phyloP scores from a whole-genome alignment of 495 filamentous ascomycete genomes.

The Rusavskia elegans region DNA sequence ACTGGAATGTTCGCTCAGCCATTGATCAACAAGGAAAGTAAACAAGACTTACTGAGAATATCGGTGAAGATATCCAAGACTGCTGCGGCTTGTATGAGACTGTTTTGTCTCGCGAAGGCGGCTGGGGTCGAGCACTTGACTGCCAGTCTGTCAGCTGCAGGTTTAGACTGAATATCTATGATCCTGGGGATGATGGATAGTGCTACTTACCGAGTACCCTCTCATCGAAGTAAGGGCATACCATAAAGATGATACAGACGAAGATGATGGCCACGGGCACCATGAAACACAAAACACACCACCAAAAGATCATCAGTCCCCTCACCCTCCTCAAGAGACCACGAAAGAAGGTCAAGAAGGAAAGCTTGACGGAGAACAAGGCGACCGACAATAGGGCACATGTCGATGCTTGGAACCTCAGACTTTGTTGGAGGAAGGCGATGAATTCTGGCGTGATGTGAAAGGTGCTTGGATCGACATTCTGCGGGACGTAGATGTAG shows the following conservation, averaged over 20 bases:
- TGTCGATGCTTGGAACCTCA: conserved; percentile 3
- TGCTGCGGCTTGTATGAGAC: conserved; percentile 1
- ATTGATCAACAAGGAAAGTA: not conserved
- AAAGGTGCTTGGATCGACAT: conserved; percentile 6
- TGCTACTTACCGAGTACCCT: conserved; percentile 2
- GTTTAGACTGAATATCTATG: not conserved
- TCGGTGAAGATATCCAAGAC: conserved; percentile 9
- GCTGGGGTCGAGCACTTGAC: conserved; percentile 6
- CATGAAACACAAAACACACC: conserved; percentile 3
- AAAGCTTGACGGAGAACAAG: conserved; percentile 6
- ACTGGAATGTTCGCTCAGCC: not conserved
- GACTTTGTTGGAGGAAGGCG: conserved; percentile 1
- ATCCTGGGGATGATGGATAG: not conserved
- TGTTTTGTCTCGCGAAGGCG: conserved; percentile 5
- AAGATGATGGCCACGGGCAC: conserved; percentile 4
- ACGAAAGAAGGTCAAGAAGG: conserved; percentile 9
- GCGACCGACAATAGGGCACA: not conserved
- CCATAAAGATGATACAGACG: conserved; percentile 5
- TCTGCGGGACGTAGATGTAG: conserved; percentile 7
- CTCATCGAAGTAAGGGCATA: conserved; percentile 8
- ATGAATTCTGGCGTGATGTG: conserved; percentile 1
- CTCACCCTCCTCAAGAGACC: not conserved
- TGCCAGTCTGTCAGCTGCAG: not conserved
- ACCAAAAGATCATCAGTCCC: conserved; percentile 8
- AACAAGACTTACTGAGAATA: conserved; percentile 1